Evolutionary conservation across 768 basidiomycete species (phyloP).

Genomic region (Lentinula detonsa): DNA sequence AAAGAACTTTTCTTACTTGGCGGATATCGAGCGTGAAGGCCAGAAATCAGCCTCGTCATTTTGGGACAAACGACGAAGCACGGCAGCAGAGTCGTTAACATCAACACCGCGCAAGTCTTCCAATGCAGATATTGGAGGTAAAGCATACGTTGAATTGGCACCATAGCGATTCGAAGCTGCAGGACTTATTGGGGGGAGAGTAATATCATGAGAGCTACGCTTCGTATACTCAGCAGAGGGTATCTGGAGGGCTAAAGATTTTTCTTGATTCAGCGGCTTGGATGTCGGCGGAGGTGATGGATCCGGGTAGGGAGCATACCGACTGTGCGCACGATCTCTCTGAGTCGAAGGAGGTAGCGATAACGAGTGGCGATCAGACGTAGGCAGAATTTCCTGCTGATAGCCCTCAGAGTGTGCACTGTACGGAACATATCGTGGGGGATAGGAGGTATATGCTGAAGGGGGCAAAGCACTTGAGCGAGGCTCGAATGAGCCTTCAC

Average conservation of each 20-base stretch:
- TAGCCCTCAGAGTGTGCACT: neutral
- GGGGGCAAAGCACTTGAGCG: neutral
- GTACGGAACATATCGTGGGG: neutral
- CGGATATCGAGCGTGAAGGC: conserved; percentile 12
- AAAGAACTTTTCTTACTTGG: neutral
- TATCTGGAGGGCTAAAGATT: neutral
- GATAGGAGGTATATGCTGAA: conserved; percentile 1
- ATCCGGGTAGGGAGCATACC: conserved; percentile 5
- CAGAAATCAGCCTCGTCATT: conserved; percentile 35
- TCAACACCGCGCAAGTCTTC: conserved; percentile 53
- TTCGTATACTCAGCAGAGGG: neutral
- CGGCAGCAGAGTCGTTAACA: conserved; percentile 56
- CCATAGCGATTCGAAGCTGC: neutral
- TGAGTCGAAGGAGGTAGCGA: neutral
- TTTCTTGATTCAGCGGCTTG: neutral
- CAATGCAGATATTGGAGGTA: conserved; percentile 66
- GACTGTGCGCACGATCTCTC: neutral
- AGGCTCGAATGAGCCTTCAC: neutral
- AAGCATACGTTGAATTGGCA: conserved; percentile 31
- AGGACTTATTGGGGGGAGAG: conserved; percentile 10
- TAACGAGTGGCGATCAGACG: neutral
- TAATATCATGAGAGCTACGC: neutral
- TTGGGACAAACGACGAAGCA: conserved; percentile 55
- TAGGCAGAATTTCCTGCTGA: neutral
- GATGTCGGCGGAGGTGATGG: neutral